Conservation (phyloP, 169 alveolate species). For the Plasmodium malariae region DNA sequence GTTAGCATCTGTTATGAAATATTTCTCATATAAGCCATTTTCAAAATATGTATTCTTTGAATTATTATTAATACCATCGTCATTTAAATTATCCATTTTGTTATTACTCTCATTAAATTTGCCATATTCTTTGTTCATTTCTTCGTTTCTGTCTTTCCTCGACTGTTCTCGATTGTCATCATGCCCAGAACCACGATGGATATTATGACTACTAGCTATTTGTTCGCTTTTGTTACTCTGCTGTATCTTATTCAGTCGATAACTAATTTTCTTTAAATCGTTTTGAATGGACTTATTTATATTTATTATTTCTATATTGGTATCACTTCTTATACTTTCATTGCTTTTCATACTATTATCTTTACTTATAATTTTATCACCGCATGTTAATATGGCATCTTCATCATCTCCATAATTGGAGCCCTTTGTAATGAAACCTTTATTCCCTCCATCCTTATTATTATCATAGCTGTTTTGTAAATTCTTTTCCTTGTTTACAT, state of each 20-base stretch:
- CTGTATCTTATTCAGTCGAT: conserved; percentile 52
- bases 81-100: conserved; percentile 2
- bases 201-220: not conserved
- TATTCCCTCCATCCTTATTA: conserved; percentile 2
- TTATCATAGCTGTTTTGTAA: not conserved
- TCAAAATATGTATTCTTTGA: not conserved
- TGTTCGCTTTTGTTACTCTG: conserved; percentile 26
- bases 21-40: conserved; percentile 61
- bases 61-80: not conserved
- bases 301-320: conserved; percentile 49
- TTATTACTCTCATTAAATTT: not conserved
- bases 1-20: conserved; percentile 63
- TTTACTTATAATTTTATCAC: not conserved
- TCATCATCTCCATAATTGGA: conserved; percentile 10
- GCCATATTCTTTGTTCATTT: conserved; percentile 7
- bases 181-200: no score
- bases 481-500: conserved; percentile 27
- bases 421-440: not conserved
- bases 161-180: conserved; percentile 4
- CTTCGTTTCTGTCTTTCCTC: conserved; percentile 8
- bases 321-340: not conserved
- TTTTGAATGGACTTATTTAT: conserved; percentile 68
- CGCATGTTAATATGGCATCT: no score
- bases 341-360: not conserved
- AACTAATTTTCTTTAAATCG: conserved; percentile 75